Conservation (phyloP, 2,329 filamentous ascomycete species). For the Trichoderma koningiopsis region DNA sequence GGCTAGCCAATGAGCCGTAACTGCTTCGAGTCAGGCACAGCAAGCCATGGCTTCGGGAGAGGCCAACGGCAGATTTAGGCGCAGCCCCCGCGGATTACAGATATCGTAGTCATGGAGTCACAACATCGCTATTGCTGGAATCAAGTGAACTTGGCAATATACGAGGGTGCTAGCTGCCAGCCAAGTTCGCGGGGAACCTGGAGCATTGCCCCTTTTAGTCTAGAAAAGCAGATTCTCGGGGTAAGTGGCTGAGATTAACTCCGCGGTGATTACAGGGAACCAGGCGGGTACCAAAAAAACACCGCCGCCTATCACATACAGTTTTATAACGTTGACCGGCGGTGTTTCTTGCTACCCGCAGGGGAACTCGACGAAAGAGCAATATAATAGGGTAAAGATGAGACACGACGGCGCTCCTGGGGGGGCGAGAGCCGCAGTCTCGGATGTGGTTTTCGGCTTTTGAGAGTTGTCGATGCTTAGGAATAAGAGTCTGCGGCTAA, state of each 20-base stretch:
- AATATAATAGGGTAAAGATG: neutral
- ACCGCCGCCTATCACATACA: no score
- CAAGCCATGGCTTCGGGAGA: neutral
- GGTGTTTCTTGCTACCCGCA: no score
- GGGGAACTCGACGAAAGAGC: neutral
- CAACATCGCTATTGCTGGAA: neutral
- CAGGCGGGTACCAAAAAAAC: no score
- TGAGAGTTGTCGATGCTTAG: neutral
- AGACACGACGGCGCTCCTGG: neutral
- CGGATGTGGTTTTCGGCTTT: constrained; percentile 10
- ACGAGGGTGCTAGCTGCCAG: neutral
- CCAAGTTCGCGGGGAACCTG: constrained; percentile 8
- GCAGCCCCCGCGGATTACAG: neutral
- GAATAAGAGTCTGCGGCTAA: neutral
- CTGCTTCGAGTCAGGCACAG: neutral
- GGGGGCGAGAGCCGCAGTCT: neutral
- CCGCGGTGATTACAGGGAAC: neutral
- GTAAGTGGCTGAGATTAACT: neutral
- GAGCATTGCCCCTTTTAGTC: neutral
- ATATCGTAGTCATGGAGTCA: neutral
- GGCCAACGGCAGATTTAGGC: neutral
- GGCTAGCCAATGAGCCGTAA: neutral
- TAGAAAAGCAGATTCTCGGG: neutral
- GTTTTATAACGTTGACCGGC: no score
- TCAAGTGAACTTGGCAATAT: neutral